Evolutionary conservation across 2,329 filamentous ascomycete species (phyloP).

Genomic region (Colletotrichum sp.): DNA sequence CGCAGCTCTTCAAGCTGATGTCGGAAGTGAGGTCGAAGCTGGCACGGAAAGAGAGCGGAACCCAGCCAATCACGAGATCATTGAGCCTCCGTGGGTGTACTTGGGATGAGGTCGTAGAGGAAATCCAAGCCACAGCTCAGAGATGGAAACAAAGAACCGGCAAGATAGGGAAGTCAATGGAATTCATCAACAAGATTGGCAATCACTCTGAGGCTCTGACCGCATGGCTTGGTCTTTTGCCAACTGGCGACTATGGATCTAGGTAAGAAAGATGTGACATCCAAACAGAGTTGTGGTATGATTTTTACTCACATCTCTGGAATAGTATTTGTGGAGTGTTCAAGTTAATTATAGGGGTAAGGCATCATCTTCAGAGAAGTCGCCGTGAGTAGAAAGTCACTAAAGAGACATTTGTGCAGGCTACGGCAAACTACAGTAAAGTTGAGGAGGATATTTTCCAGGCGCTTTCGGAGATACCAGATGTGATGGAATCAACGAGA

Average conservation of each 20-base stretch:
- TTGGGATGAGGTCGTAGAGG: not conserved
- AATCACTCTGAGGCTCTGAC: not conserved
- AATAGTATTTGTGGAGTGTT: not conserved
- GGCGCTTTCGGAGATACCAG: slow-evolving; percentile 4
- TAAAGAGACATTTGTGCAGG: not conserved
- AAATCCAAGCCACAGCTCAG: not conserved
- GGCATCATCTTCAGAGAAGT: not conserved
- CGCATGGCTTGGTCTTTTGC: slow-evolving; percentile 5
- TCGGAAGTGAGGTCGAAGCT: slow-evolving; percentile 10
- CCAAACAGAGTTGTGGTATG: not conserved
- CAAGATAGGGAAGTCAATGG: not conserved
- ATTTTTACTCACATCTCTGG: not conserved
- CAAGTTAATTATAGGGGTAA: not conserved
- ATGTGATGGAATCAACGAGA: slow-evolving; percentile 5
- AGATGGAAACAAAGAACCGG: not conserved
- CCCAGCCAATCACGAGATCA: not conserved
- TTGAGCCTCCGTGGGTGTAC: not conserved
- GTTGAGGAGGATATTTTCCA: slow-evolving; percentile 1
- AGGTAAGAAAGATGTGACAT: not conserved
- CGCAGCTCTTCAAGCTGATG: slow-evolving; percentile 13
- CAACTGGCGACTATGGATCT: not conserved
- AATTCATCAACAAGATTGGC: slow-evolving; percentile 4
- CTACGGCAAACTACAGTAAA: not conserved
- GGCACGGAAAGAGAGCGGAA: not conserved
- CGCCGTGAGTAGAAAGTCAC: fast-evolving